Conservation (phyloP, 1,139 yeast species). For the Scheffersomyces lignicola region DNA sequence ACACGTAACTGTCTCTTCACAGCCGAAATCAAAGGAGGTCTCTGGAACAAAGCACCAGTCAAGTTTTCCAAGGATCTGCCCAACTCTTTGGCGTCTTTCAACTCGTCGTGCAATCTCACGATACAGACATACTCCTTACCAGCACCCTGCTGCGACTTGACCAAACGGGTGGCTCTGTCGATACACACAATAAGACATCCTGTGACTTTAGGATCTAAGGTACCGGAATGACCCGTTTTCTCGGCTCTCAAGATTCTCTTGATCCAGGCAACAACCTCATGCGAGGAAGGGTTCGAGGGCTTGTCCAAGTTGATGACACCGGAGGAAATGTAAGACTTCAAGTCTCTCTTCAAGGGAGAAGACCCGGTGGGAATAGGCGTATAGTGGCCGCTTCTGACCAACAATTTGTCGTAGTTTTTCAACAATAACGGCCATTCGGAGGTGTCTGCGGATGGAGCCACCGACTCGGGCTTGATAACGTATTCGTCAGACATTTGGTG, state of each 20-base stretch:
- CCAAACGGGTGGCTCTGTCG: conserved; percentile 97
- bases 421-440: conserved; percentile 94
- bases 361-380: conserved; percentile 96
- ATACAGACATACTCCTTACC: conserved; percentile 99
- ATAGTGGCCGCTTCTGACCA: conserved; percentile 94
- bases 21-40: conserved; percentile 98
- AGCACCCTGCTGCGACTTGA: conserved; percentile 98
- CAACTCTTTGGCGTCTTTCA: conserved; percentile 87
- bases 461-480: conserved; percentile 87
- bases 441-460: conserved; percentile 79
- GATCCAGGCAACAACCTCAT: conserved; percentile 99
- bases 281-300: conserved; percentile 97
- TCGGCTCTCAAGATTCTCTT: conserved; percentile 93
- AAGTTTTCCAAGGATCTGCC: conserved; percentile 87
- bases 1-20: conserved; percentile 99
- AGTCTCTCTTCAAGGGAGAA: conserved; percentile 91
- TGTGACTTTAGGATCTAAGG: conserved; percentile 97
- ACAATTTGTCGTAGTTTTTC: conserved; percentile 89
- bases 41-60: conserved; percentile 98
- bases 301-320: conserved; percentile 97
- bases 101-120: conserved; percentile 90
- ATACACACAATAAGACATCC: conserved; percentile 97
- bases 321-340: conserved; percentile 83
- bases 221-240: conserved; percentile 98
- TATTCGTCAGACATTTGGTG: conserved; percentile 56